Conservation (phyloP, 352 stramenopile genomes). For the Pythium periplocum region DNA sequence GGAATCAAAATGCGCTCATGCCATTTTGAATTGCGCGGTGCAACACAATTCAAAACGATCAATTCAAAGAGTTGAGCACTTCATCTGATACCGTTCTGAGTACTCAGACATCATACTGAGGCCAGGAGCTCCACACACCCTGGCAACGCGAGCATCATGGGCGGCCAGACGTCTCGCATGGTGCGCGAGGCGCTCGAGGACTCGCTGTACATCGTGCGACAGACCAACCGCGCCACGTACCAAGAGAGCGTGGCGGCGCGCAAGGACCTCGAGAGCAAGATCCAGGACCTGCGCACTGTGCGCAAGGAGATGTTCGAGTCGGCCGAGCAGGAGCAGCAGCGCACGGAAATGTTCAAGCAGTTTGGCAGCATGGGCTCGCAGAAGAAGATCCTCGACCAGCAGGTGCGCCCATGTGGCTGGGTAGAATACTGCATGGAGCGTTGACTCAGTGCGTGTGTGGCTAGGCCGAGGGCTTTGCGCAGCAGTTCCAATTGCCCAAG, state of each 20-base stretch:
- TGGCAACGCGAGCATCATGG: slow-evolving; percentile 29
- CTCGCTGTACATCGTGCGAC: slow-evolving; percentile 73
- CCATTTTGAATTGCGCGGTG: no score
- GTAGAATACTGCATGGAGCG: not conserved
- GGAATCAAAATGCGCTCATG: no score
- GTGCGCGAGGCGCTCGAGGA: slow-evolving; percentile 71
- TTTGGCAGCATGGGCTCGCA: slow-evolving; percentile 48
- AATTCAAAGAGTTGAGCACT: no score
- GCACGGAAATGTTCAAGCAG: slow-evolving; percentile 49
- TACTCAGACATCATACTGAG: no score
- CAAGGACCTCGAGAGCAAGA: slow-evolving; percentile 52
- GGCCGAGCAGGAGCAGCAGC: slow-evolving; percentile 38
- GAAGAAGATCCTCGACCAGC: slow-evolving; percentile 61
- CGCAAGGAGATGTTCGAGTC: slow-evolving; percentile 65
- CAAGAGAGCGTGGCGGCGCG: slow-evolving; percentile 48
- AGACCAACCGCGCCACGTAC: slow-evolving; percentile 70
- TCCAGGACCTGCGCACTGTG: slow-evolving; percentile 46
- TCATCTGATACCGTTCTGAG: no score
- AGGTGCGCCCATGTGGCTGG: slow-evolving; percentile 21
- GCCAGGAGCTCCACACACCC: no score
- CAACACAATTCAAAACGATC: no score
- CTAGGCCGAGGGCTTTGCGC: slow-evolving; percentile 57
- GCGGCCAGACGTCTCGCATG: slow-evolving; percentile 77
- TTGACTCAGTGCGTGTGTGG: not conserved
- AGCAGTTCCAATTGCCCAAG: slow-evolving; percentile 72